phyloP scores from a whole-genome alignment of 1,284 basidiomycete genomes.

The Boletellus sp. region DNA sequence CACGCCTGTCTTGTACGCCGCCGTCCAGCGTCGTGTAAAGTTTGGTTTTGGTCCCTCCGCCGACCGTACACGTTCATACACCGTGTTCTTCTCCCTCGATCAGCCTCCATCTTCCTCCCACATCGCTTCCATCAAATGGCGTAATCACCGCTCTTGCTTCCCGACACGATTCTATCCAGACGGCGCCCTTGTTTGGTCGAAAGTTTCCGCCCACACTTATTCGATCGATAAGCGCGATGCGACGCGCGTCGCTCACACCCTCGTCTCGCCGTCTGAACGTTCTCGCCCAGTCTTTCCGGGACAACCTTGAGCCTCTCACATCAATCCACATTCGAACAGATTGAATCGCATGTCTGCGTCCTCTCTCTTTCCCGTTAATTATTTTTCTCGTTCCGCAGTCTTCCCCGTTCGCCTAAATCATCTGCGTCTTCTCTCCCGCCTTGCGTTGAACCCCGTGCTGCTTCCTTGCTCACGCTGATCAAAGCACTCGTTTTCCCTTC shows the following conservation, averaged over 20 bases:
- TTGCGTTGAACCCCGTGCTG: not conserved
- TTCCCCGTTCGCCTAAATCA: conserved; percentile 2
- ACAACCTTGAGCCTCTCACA: too few species aligned
- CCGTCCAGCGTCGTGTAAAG: not conserved
- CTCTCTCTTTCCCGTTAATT: not conserved
- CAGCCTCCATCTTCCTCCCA: conserved; percentile 21
- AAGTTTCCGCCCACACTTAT: conserved; percentile 1
- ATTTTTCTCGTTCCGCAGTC: not conserved
- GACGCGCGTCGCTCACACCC: conserved; percentile 2
- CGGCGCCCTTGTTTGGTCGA: conserved; percentile 8
- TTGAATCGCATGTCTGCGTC: not conserved
- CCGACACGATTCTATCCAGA: conserved; percentile 4
- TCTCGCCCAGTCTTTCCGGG: not conserved
- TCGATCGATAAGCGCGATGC: conserved; percentile 3
- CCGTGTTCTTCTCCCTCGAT: conserved; percentile 17
- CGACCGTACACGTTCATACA: conserved; percentile 6
- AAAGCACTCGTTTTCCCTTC: not conserved
- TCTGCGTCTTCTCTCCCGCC: not conserved
- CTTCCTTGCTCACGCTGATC: not conserved
- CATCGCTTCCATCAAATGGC: conserved; percentile 18
- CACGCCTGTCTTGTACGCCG: not conserved
- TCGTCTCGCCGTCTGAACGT: not conserved
- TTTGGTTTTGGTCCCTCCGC: conserved; percentile 5
- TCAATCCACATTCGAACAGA: not conserved
- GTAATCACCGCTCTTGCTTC: conserved; percentile 21